Evolutionary conservation across 495 filamentous ascomycete species (phyloP).

Genomic region (Mytilinidion resinicola): DNA sequence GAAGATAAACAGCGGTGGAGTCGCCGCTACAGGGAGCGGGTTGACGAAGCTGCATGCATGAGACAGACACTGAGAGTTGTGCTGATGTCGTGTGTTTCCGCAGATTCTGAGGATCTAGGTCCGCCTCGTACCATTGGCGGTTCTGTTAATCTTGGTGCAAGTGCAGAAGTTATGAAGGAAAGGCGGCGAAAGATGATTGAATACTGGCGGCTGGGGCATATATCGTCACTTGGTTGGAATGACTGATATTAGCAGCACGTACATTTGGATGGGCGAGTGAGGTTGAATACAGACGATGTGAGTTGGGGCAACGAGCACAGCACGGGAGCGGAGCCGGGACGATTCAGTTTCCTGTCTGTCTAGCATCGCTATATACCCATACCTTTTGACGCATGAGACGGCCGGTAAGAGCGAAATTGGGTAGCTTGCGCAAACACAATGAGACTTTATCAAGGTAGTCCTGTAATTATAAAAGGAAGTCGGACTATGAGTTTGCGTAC

Average conservation of each 20-base stretch:
- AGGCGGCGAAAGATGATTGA: no score
- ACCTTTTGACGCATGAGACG: constrained; percentile 7
- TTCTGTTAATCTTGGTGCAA: no score
- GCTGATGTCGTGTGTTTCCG: no score
- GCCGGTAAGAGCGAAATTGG: neutral
- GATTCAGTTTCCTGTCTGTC: constrained; percentile 2
- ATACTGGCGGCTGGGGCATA: no score
- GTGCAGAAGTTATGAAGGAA: no score
- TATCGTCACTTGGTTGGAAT: neutral
- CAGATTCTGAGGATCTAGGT: neutral
- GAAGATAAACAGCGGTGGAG: constrained; percentile 1
- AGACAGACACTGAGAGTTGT: neutral
- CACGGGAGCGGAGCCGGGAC: no score
- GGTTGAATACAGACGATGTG: no score
- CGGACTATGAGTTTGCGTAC: no score
- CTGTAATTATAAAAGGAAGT: no score
- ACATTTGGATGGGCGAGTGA: neutral
- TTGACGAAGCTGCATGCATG: constrained; percentile 23
- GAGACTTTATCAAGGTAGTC: neutral
- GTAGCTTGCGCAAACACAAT: neutral
- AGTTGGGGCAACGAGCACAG: no score
- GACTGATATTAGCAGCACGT: neutral
- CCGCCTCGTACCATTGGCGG: no score
- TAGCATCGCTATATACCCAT: constrained; percentile 31
- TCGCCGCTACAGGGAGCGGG: neutral